A percentile compares a stretch with the other conserved stretches of the same genome.
Evolutionary conservation across 148 eudicot genomes (phyloP).

Genomic region (Rheum nobile): DNA sequence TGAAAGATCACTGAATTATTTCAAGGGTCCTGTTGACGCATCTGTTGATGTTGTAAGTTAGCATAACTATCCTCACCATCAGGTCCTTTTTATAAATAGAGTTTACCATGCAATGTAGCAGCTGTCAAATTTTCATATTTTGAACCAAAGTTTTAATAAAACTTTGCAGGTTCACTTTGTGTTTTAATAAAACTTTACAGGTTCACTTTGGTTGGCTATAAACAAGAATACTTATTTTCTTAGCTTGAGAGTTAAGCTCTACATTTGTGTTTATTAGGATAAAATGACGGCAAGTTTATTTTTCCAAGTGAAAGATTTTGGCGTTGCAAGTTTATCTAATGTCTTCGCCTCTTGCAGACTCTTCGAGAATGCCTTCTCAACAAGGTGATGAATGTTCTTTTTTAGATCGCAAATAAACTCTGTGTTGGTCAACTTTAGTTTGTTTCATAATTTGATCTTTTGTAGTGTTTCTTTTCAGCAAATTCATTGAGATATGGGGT

Average conservation of each 20-base stretch:
- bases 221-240: too few species aligned
- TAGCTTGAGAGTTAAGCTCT: not conserved
- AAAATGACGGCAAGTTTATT: too few species aligned
- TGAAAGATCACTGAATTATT: conserved; percentile 15
- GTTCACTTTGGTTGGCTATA: too few species aligned
- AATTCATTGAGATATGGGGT: not conserved
- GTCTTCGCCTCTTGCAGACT: conserved; percentile 45
- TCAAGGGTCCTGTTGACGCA: conserved; percentile 20
- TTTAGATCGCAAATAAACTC: not conserved
- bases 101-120: not conserved
- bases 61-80: not conserved
- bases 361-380: conserved; percentile 61
- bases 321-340: too few species aligned
- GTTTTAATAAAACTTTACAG: too few species aligned
- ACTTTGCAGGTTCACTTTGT: conserved; percentile 14
- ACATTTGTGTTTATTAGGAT: conserved; percentile 11
- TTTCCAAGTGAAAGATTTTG: too few species aligned
- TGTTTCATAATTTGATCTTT: not conserved
- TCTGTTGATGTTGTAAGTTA: conserved; percentile 21
- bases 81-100: too few species aligned
- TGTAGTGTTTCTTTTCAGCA: not conserved
- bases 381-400: conserved; percentile 28
- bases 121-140: not conserved
- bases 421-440: not conserved
- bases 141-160: not conserved